Conservation (phyloP, 2,329 filamentous ascomycete genomes). For the Xylariaceae sp. region DNA sequence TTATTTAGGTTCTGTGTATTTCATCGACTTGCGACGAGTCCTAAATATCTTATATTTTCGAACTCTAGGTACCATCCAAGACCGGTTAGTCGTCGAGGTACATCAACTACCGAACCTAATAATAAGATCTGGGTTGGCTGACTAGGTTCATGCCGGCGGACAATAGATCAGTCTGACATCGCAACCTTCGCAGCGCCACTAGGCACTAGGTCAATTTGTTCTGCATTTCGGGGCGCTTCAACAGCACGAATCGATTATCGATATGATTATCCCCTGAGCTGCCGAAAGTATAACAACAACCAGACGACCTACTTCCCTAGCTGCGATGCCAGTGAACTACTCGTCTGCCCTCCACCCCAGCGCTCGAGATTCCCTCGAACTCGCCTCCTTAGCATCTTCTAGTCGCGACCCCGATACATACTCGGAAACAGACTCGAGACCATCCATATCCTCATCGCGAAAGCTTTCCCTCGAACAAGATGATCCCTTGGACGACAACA, state of each 20-base stretch:
- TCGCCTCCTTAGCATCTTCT: constrained; percentile 90
- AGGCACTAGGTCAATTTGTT: no score
- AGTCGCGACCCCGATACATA: constrained; percentile 65
- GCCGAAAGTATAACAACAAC: constrained; percentile 7
- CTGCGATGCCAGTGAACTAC: constrained; percentile 47
- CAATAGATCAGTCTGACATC: constrained; percentile 14
- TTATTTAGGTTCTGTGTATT: not conserved
- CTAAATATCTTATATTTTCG: not conserved
- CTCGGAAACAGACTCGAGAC: constrained; percentile 72
- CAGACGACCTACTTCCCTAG: constrained; percentile 6
- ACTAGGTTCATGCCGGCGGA: not conserved
- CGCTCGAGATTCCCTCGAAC: constrained; percentile 89
- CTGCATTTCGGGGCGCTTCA: constrained; percentile 5
- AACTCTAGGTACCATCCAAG: not conserved
- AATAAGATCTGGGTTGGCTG: no score
- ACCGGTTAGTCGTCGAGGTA: no score
- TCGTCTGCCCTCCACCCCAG: constrained; percentile 47
- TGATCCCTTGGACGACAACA: constrained; percentile 71
- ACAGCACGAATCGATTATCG: constrained; percentile 2
- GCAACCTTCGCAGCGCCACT: constrained; percentile 10
- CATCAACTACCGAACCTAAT: not conserved
- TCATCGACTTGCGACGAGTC: constrained; percentile 5
- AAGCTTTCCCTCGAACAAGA: constrained; percentile 86
- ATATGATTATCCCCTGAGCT: constrained; percentile 17
- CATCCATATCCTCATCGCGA: constrained; percentile 90